These are phyloP conservation scores for Schizophyllum amplum DNA, from an alignment of 1,284 basidiomycete genomes.

Conservation along the genomic window DNA sequence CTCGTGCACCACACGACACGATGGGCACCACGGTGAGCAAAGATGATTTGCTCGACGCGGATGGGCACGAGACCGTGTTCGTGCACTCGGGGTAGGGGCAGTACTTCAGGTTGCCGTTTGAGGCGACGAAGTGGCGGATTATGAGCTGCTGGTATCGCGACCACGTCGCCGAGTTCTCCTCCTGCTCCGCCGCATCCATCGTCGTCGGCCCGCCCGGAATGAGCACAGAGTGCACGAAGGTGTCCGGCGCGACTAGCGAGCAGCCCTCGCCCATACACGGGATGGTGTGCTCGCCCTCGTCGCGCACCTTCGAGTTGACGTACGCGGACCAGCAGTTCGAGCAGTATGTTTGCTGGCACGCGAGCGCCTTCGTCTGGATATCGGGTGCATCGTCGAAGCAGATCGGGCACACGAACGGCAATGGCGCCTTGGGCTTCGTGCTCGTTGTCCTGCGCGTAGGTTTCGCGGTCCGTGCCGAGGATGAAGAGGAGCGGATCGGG, in stretches of 20 bases:
- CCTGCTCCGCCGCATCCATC: constrained; percentile 23
- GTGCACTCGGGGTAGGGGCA: constrained; percentile 86
- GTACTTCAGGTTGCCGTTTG: constrained; percentile 81
- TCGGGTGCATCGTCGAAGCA: constrained; percentile 77
- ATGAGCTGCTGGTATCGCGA: constrained; percentile 80
- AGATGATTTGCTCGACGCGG: constrained; percentile 65
- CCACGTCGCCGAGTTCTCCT: constrained; percentile 39
- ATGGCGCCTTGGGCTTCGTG: constrained; percentile 21
- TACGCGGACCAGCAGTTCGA: constrained; percentile 85
- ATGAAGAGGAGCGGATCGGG: constrained; percentile 27
- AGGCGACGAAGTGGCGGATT: constrained; percentile 86
- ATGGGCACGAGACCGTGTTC: constrained; percentile 82
- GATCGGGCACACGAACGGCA: constrained; percentile 76
- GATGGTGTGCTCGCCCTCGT: constrained; percentile 84
- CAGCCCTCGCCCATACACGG: constrained; percentile 95
- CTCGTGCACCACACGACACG: constrained; percentile 70
- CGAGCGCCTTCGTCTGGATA: constrained; percentile 53
- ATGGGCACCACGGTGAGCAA: constrained; percentile 82
- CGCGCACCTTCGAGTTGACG: constrained; percentile 77
- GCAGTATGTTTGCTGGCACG: constrained; percentile 82
- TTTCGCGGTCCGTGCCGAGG: constrained; percentile 22
- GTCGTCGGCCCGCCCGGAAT: constrained; percentile 14
- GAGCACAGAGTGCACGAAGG: constrained; percentile 43
- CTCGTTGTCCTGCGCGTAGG: constrained; percentile 18
- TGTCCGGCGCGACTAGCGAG: constrained; percentile 63